phyloP scores from a whole-genome alignment of 1,284 basidiomycete genomes.

The Ceratobasidium sp. region DNA sequence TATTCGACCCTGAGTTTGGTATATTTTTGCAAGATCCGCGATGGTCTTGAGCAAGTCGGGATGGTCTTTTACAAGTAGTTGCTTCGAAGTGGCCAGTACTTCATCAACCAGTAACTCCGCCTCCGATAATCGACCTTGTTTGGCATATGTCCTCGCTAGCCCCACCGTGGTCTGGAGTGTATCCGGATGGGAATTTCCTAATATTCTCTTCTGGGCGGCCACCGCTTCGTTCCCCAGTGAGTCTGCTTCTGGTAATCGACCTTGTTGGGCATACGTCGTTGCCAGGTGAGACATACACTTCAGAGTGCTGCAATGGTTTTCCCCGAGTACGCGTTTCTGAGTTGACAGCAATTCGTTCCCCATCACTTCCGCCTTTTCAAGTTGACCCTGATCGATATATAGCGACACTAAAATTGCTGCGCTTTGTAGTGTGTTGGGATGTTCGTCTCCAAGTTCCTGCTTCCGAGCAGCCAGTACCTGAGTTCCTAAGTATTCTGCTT shows the following conservation, averaged over 20 bases:
- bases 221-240: not conserved
- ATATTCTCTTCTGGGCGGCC: not conserved
- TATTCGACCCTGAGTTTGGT: not conserved
- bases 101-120: not conserved
- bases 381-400: slow-evolving; percentile 1
- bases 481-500: not conserved
- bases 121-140: not conserved
- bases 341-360: not conserved
- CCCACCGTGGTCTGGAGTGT: not conserved
- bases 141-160: not conserved
- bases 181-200: not conserved
- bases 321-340: not conserved
- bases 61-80: not conserved
- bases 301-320: not conserved
- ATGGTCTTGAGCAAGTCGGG: not conserved
- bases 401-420: not conserved
- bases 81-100: not conserved
- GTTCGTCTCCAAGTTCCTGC: no score
- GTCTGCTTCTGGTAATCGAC: not conserved
- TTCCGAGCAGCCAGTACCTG: not conserved
- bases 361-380: not conserved
- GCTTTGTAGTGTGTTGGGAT: no score
- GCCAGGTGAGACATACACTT: not conserved
- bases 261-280: not conserved
- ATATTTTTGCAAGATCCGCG: not conserved